These are phyloP conservation scores for Drechslerella stenobrocha DNA, from an alignment of 2,329 filamentous ascomycete genomes.

Conservation along the genomic window DNA sequence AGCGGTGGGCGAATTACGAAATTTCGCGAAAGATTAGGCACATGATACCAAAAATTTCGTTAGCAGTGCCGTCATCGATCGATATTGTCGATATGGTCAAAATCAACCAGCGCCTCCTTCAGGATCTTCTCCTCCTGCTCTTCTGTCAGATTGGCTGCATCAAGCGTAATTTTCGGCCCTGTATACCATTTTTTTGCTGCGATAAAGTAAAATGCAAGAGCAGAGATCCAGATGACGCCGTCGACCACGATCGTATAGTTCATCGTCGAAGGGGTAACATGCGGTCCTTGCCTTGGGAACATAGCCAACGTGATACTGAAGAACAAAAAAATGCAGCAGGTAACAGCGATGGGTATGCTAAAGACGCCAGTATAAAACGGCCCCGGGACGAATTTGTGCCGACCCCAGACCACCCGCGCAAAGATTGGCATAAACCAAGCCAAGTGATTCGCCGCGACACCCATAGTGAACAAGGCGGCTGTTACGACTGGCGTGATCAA, in stretches of 20 bases:
- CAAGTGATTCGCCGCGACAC: slow-evolving; percentile 65
- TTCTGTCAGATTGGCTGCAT: slow-evolving; percentile 49
- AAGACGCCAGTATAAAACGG: slow-evolving; percentile 64
- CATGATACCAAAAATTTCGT: too few relatives aligned
- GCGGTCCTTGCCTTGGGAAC: slow-evolving; percentile 63
- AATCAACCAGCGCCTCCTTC: slow-evolving; percentile 53
- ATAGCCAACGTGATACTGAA: slow-evolving; percentile 64
- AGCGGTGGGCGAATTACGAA: too few relatives aligned
- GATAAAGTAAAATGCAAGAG: slow-evolving; percentile 62
- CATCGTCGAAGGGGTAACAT: slow-evolving; percentile 61
- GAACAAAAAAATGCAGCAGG: slow-evolving; percentile 61
- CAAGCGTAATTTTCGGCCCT: slow-evolving; percentile 64
- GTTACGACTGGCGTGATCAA: slow-evolving; percentile 64
- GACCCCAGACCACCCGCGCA: slow-evolving; percentile 62
- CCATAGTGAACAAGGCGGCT: slow-evolving; percentile 64
- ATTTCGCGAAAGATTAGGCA: too few relatives aligned
- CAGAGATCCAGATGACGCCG: slow-evolving; percentile 63
- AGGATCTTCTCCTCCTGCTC: slow-evolving; percentile 50
- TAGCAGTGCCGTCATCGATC: too few relatives aligned
- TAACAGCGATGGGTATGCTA: slow-evolving; percentile 61
- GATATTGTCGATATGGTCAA: too few relatives aligned
- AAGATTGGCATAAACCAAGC: slow-evolving; percentile 60
- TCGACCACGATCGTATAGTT: slow-evolving; percentile 69
- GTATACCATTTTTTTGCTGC: slow-evolving; percentile 65
- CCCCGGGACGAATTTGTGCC: slow-evolving; percentile 63